Evolutionary conservation across 441 rosid species (phyloP).

Genomic region (Gossypium laxum): DNA sequence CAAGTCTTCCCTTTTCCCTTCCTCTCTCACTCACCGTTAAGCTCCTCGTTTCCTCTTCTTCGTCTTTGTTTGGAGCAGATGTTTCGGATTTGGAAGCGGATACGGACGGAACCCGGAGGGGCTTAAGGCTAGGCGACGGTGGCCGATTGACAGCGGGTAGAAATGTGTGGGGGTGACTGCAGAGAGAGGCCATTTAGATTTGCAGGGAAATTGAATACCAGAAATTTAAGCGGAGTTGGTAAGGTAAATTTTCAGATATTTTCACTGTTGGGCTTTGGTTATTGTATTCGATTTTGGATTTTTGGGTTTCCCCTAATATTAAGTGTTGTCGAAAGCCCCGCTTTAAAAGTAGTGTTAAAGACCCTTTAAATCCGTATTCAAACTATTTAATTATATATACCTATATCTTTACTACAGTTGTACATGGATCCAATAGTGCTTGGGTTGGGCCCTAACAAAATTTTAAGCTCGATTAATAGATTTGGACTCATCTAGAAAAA

Average conservation of each 20-base stretch:
- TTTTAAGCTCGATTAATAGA: too few relatives aligned
- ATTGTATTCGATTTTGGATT: background rate
- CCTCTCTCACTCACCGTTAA: constrained; percentile 17
- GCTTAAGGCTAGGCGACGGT: background rate
- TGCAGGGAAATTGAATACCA: background rate
- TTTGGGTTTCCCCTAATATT: background rate
- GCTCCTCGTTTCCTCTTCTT: constrained; percentile 1
- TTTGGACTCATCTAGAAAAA: too few relatives aligned
- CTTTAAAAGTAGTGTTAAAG: too few relatives aligned
- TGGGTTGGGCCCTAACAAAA: background rate
- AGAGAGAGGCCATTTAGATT: constrained; percentile 32
- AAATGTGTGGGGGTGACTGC: constrained; percentile 23
- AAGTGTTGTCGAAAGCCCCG: background rate
- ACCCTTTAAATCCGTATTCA: background rate
- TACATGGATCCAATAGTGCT: too few relatives aligned
- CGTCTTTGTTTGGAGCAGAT: background rate
- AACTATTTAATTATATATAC: background rate
- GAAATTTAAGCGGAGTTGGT: background rate
- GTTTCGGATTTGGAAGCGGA: constrained; percentile 19
- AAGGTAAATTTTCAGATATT: background rate
- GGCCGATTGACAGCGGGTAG: constrained; percentile 25
- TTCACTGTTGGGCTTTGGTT: background rate
- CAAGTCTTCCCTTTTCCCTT: constrained; percentile 23
- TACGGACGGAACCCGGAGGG: constrained; percentile 9
- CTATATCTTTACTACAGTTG: background rate